Base-by-base conservation (phyloP, 169 alveolate genomes). In the Cryptosporidium bovis region DNA sequence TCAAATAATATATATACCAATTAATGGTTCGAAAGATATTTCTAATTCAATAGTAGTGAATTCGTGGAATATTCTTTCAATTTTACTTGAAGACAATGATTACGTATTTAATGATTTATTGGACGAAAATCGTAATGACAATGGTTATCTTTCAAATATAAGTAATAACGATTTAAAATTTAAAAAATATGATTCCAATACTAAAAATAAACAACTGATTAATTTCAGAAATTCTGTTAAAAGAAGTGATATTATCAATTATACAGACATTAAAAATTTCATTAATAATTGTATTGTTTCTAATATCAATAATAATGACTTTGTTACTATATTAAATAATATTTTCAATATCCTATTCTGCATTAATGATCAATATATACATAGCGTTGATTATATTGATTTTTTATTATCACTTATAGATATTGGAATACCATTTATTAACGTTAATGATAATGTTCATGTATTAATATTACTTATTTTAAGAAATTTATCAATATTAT, bases 21-120 rank as follows among this genome's bases (percentile, higher is more conserved):
- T 44, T 40, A 66, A 16, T 48, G 18, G 27, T 48, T 27, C 3
- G 44, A n/a, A 48, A 48, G 64, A 66, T 48, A 24, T 13, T 50
- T 44, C 16, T 48, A 27, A 66, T 27, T 66, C 27, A 6, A 34
- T 66, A 18, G 51, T 66, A 16, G n/a, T 46, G n/a, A 65, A 65
- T 34, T 66, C 84, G 2, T 71, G 84, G 84, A 71, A 20, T 34
- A 33, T 51, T 33, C 44, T 71, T 18, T 51, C 66, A 4, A 33
- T 51, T 2, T 51, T 71, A 34, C 16, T 71, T 51, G 62, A 56
- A 53, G 84, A 71, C n/a, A 51, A 33, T 53, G 56, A 53, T 13
- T 27, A 18, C 16, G 51, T 53, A 27, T 3, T 51, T n/a, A 46
- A 40, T 48, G 24, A n/a, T 27, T 27, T 33, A 15, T 10, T 31